Percentiles rank a stretch among this genome's conserved stretches.
Conservation (phyloP, 1,284 basidiomycete species). For the Pseudozyma flocculosa region DNA sequence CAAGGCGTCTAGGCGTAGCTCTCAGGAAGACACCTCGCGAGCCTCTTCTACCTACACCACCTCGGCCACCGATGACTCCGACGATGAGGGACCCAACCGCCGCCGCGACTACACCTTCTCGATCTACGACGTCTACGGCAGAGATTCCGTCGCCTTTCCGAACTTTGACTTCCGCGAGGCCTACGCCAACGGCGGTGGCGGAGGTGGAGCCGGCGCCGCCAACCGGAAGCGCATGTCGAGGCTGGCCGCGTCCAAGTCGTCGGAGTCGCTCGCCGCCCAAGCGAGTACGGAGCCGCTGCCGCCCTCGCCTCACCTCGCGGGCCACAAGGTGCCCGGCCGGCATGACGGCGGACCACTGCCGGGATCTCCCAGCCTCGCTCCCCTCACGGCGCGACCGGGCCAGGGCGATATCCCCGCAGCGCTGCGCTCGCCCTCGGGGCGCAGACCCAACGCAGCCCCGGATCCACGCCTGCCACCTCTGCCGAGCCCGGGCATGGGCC, state of each 20-base stretch:
- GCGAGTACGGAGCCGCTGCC: slow-evolving; percentile 17
- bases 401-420: neutral
- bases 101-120: slow-evolving; percentile 47
- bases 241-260: slow-evolving; percentile 25
- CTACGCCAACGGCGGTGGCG: too few relatives aligned
- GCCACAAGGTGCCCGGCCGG: neutral
- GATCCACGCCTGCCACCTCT: slow-evolving; percentile 30
- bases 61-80: slow-evolving; percentile 42
- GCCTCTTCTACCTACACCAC: slow-evolving; percentile 34
- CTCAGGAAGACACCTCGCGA: slow-evolving; percentile 9
- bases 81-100: slow-evolving; percentile 27
- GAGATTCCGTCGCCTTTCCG: slow-evolving; percentile 53
- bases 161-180: slow-evolving; percentile 43
- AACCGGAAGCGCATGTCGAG: slow-evolving; percentile 5
- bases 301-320: slow-evolving; percentile 11
- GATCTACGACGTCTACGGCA: slow-evolving; percentile 54
- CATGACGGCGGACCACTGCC: too few relatives aligned
- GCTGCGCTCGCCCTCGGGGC: slow-evolving; percentile 37
- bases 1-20: too few relatives aligned
- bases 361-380: too few relatives aligned
- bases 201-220: too few relatives aligned
- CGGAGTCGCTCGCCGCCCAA: slow-evolving; percentile 22
- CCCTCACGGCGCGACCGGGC: neutral
- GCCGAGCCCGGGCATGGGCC: slow-evolving; percentile 9
- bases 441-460: slow-evolving; percentile 43